phyloP scores from a whole-genome alignment of 1,139 yeast species.

The Neolecta irregularis region DNA sequence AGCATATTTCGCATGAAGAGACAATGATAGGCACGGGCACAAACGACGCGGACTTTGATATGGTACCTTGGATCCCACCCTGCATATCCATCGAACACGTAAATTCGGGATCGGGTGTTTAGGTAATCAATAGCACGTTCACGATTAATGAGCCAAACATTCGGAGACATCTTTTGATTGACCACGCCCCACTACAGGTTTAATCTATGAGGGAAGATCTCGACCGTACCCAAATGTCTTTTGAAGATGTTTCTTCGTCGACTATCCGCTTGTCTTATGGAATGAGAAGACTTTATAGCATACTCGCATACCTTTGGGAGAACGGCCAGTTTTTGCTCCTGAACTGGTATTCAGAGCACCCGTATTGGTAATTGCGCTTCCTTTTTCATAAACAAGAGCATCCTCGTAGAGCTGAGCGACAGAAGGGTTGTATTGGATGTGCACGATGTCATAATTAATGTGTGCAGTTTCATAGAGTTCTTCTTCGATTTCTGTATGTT shows the following conservation, averaged over 20 bases:
- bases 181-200: constrained; percentile 78
- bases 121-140: constrained; percentile 94
- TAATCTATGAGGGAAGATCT: neutral
- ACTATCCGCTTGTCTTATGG: too few species aligned
- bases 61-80: constrained; percentile 99
- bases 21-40: constrained; percentile 98
- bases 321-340: constrained; percentile 93
- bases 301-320: constrained; percentile 96
- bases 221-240: constrained; percentile 50
- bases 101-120: constrained; percentile 88
- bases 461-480: constrained; percentile 24
- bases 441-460: constrained; percentile 29
- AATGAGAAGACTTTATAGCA: too few species aligned
- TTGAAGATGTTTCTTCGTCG: constrained; percentile 72
- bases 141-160: constrained; percentile 90
- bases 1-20: constrained; percentile 96
- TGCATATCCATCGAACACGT: constrained; percentile 91
- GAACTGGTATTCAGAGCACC: constrained; percentile 96
- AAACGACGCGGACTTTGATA: constrained; percentile 87
- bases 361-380: constrained; percentile 81
- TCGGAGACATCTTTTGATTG: constrained; percentile 84
- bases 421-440: constrained; percentile 73
- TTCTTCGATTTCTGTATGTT: constrained; percentile 6
- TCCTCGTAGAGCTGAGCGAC: constrained; percentile 91
- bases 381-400: constrained; percentile 67